Conservation (phyloP, 1,284 basidiomycete species). For the Rhodotorula sp. region DNA sequence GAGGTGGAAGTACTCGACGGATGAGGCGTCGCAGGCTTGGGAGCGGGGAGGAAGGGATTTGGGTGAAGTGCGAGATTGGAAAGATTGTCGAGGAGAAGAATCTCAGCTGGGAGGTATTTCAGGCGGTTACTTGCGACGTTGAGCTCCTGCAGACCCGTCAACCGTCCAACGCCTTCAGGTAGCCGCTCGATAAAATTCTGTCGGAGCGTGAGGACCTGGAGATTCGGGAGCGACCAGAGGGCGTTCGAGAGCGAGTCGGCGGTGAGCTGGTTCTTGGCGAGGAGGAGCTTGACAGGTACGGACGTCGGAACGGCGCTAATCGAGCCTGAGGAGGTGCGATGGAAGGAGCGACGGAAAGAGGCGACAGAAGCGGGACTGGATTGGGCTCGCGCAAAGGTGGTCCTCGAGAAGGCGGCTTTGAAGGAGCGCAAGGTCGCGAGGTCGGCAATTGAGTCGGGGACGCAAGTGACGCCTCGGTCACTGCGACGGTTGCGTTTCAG, state of each 20-base stretch:
- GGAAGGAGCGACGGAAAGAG: not conserved
- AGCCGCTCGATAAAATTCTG: slow-evolving; percentile 34
- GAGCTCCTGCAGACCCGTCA: slow-evolving; percentile 32
- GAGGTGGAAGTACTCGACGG: not conserved
- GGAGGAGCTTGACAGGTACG: slow-evolving; percentile 33
- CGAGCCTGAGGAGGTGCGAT: slow-evolving; percentile 21
- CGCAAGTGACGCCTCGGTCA: slow-evolving; percentile 4
- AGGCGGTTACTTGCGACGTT: slow-evolving; percentile 35
- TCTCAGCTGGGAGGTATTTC: slow-evolving; percentile 40
- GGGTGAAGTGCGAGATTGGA: slow-evolving; percentile 20
- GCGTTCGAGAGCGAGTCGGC: slow-evolving; percentile 34
- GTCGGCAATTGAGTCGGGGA: slow-evolving; percentile 28
- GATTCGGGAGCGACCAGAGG: slow-evolving; percentile 38
- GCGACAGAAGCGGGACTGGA: slow-evolving; percentile 3
- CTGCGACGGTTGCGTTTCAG: not conserved
- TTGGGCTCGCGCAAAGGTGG: slow-evolving; percentile 5
- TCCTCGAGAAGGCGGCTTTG: not conserved
- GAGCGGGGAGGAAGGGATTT: slow-evolving; percentile 27
- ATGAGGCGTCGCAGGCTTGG: not conserved
- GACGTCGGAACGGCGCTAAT: slow-evolving; percentile 8
- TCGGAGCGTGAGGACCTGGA: slow-evolving; percentile 34
- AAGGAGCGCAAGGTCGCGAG: slow-evolving; percentile 10
- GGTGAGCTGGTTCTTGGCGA: slow-evolving; percentile 37
- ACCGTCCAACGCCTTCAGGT: slow-evolving; percentile 37
- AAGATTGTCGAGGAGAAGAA: slow-evolving; percentile 35